Conservation (phyloP, 176 grass and related monocot species). For the Canna indica region DNA sequence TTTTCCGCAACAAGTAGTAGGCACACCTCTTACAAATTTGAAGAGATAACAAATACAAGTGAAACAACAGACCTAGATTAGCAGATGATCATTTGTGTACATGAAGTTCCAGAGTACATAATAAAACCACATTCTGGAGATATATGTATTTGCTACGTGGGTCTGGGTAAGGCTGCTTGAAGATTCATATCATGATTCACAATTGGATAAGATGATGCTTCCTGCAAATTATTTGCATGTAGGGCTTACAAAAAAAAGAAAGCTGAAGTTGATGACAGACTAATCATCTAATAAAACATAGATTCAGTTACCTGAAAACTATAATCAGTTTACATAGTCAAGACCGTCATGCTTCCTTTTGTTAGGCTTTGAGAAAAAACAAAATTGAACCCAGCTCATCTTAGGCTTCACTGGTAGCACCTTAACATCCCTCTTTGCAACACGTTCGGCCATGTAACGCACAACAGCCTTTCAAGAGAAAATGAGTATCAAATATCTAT, state of each 20-base stretch:
- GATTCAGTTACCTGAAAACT: conserved; percentile 10
- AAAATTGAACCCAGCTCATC: conserved; percentile 72
- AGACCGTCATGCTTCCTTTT: conserved; percentile 93
- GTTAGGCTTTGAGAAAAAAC: conserved; percentile 77
- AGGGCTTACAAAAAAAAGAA: background rate
- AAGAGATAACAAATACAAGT: conserved; percentile 4
- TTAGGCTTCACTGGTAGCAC: conserved; percentile 48
- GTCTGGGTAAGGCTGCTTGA: background rate
- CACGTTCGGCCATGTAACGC: conserved; percentile 61
- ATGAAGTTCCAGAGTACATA: background rate
- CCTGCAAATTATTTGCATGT: background rate
- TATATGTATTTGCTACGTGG: no score
- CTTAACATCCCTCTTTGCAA: conserved; percentile 44
- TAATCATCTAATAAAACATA: background rate
- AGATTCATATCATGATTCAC: background rate
- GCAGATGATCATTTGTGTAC: background rate
- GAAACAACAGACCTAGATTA: conserved; percentile 1
- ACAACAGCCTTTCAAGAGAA: conserved; percentile 55
- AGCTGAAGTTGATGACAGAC: background rate
- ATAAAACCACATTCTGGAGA: background rate
- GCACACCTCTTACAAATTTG: conserved; percentile 4
- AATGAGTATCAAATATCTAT: conserved; percentile 7
- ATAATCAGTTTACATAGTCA: conserved; percentile 35
- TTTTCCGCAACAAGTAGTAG: conserved; percentile 1
- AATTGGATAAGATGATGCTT: background rate